A percentile compares a stretch with the other conserved stretches of the same genome.
These are phyloP conservation scores for Ceratocystis diversiconidia DNA, from an alignment of 2,329 filamentous ascomycete species.

Conservation along the genomic window DNA sequence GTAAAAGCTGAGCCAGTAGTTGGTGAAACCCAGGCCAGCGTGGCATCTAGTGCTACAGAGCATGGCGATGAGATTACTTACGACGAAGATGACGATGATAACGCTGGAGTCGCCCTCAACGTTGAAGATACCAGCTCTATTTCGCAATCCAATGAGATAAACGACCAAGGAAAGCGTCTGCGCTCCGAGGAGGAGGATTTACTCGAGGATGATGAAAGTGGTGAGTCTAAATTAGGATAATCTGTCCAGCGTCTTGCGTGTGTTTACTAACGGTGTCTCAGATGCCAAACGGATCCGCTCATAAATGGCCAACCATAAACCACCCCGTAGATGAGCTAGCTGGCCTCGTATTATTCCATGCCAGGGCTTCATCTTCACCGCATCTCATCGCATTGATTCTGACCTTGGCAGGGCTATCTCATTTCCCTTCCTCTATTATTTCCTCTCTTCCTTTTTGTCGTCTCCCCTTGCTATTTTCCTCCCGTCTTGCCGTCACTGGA, in stretches of 20 bases:
- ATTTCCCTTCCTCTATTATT: not conserved
- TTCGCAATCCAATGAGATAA: conserved; percentile 15
- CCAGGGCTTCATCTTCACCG: too few relatives aligned
- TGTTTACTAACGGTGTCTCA: not conserved
- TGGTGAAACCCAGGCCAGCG: not conserved
- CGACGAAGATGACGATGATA: conserved; percentile 17
- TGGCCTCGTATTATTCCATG: too few relatives aligned
- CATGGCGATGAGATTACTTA: conserved; percentile 18
- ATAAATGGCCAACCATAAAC: not conserved
- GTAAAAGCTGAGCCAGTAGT: not conserved
- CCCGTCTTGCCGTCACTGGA: not conserved
- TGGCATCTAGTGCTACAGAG: conserved; percentile 17
- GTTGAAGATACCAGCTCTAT: conserved; percentile 15
- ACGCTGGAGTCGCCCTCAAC: conserved; percentile 13
- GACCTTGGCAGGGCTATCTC: not conserved
- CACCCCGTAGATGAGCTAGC: too few relatives aligned
- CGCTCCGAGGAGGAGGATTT: conserved; percentile 8
- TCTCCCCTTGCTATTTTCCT: not conserved
- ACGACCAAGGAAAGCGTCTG: conserved; percentile 16
- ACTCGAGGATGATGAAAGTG: conserved; percentile 11
- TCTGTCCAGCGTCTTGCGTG: not conserved
- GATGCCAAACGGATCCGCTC: conserved; percentile 15
- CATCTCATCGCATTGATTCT: too few relatives aligned
- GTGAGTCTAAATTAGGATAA: conserved; percentile 5
- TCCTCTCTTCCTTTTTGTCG: not conserved